Base-by-base conservation (phyloP, 1,139 yeast species). In the Saccharomyces uvarum region DNA sequence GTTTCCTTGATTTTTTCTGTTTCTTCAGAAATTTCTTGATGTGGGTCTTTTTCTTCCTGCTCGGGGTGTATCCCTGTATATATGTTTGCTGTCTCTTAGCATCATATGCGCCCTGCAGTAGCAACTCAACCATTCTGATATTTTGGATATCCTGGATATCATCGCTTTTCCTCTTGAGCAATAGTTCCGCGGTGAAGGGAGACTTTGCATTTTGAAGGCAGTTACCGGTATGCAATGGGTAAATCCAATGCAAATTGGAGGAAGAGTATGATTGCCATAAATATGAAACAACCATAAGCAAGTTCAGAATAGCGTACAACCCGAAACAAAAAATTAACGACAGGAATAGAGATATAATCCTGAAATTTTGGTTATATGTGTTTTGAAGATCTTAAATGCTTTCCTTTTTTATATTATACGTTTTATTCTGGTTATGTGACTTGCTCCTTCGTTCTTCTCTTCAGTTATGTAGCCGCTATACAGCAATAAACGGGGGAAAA, bases 41-140 rank as follows among this genome's bases (percentile, higher is more conserved):
- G 44, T 50, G 52, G 2, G 52, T 50, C 27, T 50, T 50, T 24
- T 50, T 50, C 33, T 31, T 50, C 4, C 28, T 21, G 19, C 44
- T 19, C 11, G 21, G 26, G 5, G 13, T 44, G 27, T 44, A 29
- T 32, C 46, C 41, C 11, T 27, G 44, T 5, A 50, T 28, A 26
- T 50, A 48, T 6, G 46, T 31, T 16, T 50, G 46, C 49, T 50
- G 46, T 42, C 21, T 50, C 13, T 24, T 21, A 16, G 51, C 4
- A 19, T 46, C 44, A 33, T 14, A 33, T 11, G 44, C 13, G 44
- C 44, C 44, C 24, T 38, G 44, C 21, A 38, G 24, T 19, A 19
- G 19, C 26, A 38, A 19, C 13, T 38, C 26, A 16, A 38, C 19
- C 44, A 38, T 38, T 19, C 44, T 38, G n/a, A 4, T 11, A 11